phyloP scores from a whole-genome alignment of 108 stramenopile genomes.

The Nitzschia sp. region DNA sequence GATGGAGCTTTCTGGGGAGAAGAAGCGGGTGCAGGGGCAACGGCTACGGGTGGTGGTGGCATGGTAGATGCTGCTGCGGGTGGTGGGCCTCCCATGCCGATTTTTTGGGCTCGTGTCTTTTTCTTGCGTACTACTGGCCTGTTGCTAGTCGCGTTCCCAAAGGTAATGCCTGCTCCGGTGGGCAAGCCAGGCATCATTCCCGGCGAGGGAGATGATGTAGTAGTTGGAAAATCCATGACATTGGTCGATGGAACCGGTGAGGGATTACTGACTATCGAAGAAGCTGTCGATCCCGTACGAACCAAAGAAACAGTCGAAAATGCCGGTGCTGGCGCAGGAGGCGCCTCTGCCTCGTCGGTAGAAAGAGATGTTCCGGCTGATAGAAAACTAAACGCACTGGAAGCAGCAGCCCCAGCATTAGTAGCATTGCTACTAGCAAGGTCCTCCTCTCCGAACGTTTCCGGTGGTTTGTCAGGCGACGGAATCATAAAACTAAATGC shows the following conservation, averaged over 20 bases:
- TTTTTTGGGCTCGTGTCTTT: conserved; percentile 30
- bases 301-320: too few relatives aligned
- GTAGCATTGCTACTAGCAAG: conserved; percentile 6
- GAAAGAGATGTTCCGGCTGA: conserved; percentile 3
- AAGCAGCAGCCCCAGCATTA: conserved; percentile 5
- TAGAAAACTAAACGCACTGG: conserved; percentile 22
- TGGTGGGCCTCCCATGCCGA: conserved; percentile 23
- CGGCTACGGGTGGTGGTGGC: background rate
- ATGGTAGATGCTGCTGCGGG: conserved; percentile 6
- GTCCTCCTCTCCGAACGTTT: conserved; percentile 8
- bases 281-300: background rate
- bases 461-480: conserved; percentile 21
- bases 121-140: conserved; percentile 36
- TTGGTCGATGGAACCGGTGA: background rate
- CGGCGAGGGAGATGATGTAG: background rate
- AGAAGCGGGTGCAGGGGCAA: background rate
- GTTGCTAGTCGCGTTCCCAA: conserved; percentile 32
- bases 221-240: background rate
- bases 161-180: conserved; percentile 38
- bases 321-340: conserved; percentile 5
- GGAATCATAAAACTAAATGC: conserved; percentile 49
- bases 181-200: conserved; percentile 16
- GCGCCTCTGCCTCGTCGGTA: background rate
- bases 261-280: conserved; percentile 9
- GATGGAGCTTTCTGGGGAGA: background rate